Base-by-base conservation (phyloP, 2,329 filamentous ascomycete species). In the Amphichorda felina region DNA sequence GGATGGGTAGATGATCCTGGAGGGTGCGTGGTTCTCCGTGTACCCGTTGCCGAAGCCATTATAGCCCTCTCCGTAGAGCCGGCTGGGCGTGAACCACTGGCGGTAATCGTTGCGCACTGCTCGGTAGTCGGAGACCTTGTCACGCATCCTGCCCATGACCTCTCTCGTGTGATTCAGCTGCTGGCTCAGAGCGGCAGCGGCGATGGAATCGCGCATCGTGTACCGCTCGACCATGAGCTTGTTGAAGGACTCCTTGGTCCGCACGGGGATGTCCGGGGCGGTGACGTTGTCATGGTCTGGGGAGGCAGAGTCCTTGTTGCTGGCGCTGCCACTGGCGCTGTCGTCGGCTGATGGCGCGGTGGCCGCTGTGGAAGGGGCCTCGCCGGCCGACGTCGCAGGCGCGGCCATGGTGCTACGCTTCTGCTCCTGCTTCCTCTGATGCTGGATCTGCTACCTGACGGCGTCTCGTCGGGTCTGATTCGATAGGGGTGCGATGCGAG, bases 1-100 rank as follows among this genome's bases (percentile, higher is more conserved):
- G 27, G 66, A 63, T 16, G 88, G 88, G 60, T 96, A 96, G 30
- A 94, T 58, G 40, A 96, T 66, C 42, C 75, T 71, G 30, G 80
- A 70, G 34, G 74, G 78, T 32, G 70, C 70, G 39, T 79, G 68
- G 40, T 66, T 65, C 49, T 88, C 86, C 21, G 89, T 95, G 48
- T 76, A 69, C 41, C 82, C 81, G 63, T 96, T 96, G 44, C 84
- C 89, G 51, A 82, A 94, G 30, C 88, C 89, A 51, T 75, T 78
- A 55, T 94, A 98, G 37, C 91, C 91, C 47, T 68, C 75, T 57
- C 68, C 82, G 60, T 67, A 86, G 41, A 77, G 66, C 45, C 63
- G 68, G 45, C 61, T 66, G 1, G 72, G 63, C 3, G 71, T 67
- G 38, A 75, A 78, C 52, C 60, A 71, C 32, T 59, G 59, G 40